Conservation (phyloP, 768 basidiomycete genomes). For the Trametes coccinea region DNA sequence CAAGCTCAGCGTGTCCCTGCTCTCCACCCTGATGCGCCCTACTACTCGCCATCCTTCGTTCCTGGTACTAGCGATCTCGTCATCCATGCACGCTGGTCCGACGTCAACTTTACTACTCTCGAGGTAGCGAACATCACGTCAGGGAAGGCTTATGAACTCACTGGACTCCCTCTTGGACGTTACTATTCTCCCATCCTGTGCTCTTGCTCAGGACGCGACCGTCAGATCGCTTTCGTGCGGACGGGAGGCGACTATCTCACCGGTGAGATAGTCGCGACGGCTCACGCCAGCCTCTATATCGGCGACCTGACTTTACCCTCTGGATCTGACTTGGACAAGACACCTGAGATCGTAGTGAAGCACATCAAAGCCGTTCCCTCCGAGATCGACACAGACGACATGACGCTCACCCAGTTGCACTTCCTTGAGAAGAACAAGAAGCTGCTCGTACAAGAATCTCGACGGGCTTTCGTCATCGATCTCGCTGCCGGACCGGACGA, state of each 20-base stretch:
- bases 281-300: conserved; percentile 62
- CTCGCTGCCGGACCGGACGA: conserved; percentile 47
- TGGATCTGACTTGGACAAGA: conserved; percentile 21
- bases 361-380: conserved; percentile 54
- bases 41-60: conserved; percentile 73
- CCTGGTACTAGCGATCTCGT: conserved; percentile 49
- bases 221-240: conserved; percentile 66
- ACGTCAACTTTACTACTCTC: conserved; percentile 59
- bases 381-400: conserved; percentile 47
- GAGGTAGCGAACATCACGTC: conserved; percentile 59
- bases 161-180: conserved; percentile 61
- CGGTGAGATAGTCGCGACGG: conserved; percentile 66
- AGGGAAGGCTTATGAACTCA: conserved; percentile 47
- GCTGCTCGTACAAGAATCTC: conserved; percentile 60
- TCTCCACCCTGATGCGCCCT: conserved; percentile 44
- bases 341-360: conserved; percentile 40
- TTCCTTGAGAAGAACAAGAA: conserved; percentile 57
- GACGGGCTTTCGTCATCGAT: conserved; percentile 51
- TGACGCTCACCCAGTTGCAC: conserved; percentile 45
- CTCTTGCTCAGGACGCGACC: conserved; percentile 39
- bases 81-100: conserved; percentile 70
- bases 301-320: conserved; percentile 57
- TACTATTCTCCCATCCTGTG: conserved; percentile 63
- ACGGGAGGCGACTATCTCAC: conserved; percentile 58
- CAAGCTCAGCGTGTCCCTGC: conserved; percentile 42